These are phyloP conservation scores for Cronartium ribicola DNA, from an alignment of 1,284 basidiomycete species.

Conservation along the genomic window DNA sequence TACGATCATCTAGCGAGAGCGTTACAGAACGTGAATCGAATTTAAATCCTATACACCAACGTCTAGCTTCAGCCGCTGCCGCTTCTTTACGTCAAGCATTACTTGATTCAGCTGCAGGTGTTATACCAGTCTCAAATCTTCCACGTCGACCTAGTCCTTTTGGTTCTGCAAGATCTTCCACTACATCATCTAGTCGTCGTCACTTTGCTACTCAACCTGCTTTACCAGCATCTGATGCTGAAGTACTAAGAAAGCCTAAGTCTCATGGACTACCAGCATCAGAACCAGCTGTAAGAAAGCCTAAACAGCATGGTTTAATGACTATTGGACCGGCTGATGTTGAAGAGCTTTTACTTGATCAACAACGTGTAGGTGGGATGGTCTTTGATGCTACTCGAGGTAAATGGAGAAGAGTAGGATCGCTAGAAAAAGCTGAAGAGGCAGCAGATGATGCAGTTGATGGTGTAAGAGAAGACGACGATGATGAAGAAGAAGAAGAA, in stretches of 20 bases:
- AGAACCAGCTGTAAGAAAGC: conserved; percentile 9
- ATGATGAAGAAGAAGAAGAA: conserved; percentile 32
- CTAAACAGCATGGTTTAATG: conserved; percentile 33
- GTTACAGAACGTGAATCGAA: no score
- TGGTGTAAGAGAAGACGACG: conserved; percentile 19
- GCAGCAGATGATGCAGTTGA: neutral
- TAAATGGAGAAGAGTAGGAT: conserved; percentile 29
- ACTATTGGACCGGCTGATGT: conserved; percentile 40
- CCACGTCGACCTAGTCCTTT: neutral
- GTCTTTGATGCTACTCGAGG: conserved; percentile 39
- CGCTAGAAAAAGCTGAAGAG: neutral
- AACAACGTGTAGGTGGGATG: conserved; percentile 37
- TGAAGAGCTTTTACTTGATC: conserved; percentile 36
- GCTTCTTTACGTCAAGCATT: conserved; percentile 40
- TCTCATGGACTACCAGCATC: conserved; percentile 6
- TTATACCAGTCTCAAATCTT: no score
- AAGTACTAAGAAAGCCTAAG: neutral
- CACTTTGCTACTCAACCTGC: conserved; percentile 33
- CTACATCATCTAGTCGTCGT: conserved; percentile 12
- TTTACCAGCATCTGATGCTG: neutral
- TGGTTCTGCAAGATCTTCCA: conserved; percentile 6
- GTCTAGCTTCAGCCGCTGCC: conserved; percentile 28
- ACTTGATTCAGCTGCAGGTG: conserved; percentile 7
- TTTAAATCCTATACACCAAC: conserved; percentile 24
- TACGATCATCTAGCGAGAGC: no score